Evolutionary conservation across 495 filamentous ascomycete species (phyloP).

Genomic region (Eremomyces bilateralis): DNA sequence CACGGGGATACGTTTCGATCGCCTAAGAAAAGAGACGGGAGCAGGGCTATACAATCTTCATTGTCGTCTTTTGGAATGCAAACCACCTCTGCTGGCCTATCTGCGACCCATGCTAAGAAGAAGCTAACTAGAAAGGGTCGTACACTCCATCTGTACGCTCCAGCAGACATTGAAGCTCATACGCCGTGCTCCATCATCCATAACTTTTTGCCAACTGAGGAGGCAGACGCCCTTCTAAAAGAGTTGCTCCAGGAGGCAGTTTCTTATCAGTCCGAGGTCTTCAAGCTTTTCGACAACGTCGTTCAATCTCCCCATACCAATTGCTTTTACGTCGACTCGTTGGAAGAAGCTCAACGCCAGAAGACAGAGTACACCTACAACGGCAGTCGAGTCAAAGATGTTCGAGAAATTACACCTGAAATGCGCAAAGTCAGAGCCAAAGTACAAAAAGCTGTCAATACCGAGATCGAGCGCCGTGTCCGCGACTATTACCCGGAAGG

Average conservation of each 20-base stretch:
- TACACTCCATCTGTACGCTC: constrained; percentile 62
- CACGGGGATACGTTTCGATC: constrained; percentile 9
- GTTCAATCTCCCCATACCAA: constrained; percentile 65
- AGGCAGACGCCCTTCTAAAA: constrained; percentile 47
- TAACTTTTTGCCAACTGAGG: constrained; percentile 54
- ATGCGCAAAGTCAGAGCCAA: constrained; percentile 39
- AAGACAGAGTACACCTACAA: constrained; percentile 71
- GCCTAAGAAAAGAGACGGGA: not conserved
- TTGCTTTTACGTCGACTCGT: constrained; percentile 54
- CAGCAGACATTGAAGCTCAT: constrained; percentile 51
- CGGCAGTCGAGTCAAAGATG: constrained; percentile 47
- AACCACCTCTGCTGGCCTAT: not conserved
- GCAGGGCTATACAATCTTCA: no score
- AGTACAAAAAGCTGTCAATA: constrained; percentile 56
- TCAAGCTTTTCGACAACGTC: constrained; percentile 69
- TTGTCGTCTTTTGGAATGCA: constrained; percentile 10
- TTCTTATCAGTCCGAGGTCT: constrained; percentile 50
- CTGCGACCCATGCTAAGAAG: constrained; percentile 12
- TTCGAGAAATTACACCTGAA: constrained; percentile 48
- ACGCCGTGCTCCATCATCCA: constrained; percentile 83
- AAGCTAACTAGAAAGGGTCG: constrained; percentile 48
- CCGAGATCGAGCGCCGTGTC: constrained; percentile 45
- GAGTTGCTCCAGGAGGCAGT: constrained; percentile 58
- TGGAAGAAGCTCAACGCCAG: constrained; percentile 36
- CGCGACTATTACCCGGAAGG: constrained; percentile 34